Evolutionary conservation across 2,329 filamentous ascomycete species (phyloP), one percentile per base, ranked within the genome.

Genomic region (Oidium heveae): DNA sequence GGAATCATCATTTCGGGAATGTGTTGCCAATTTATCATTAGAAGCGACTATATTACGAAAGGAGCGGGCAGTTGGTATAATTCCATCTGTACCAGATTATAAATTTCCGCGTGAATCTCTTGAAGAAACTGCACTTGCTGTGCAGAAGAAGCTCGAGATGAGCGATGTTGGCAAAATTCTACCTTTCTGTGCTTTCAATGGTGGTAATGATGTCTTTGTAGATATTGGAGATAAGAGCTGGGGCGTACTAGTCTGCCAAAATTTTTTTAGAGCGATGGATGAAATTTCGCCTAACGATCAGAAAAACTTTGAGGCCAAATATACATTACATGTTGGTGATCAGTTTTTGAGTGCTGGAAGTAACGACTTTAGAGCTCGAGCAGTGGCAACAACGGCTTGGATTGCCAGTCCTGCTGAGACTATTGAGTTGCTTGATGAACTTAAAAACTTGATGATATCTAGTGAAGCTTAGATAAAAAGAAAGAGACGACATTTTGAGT

Each of bases 151-250:
- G 52, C 74, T 98, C 4, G 89, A 96, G 68, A 76, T 88, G 61
- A 85, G 81, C 43, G 70, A 75, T 0, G 82, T 82, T 33, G 83
- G 82, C 1, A 68, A 71, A 44, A 60, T 65, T 24, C 70, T 98
- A 34, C 91, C 91, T 0, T 98, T 96, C 65, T 98, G 91, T 65
- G 91, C 91, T 22, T 98, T 98, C 72, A 98, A 98, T 67, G 91
- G 89, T 54, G 91, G 91, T 12, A 89, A 91, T 58, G 91, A 98
- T 66, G 87, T 96, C 44, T 98, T 98, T 68, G 88, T 98, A 54
- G 91, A 98, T 66, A 95, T 98, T 63, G 91, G 91, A 55, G 91
- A 98, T 70, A 98, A 98, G 70, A 87, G 82, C 54, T 94, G 88
- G 84, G 91, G 91, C 59, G 91, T 98, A 2, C 75, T 84, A 36